Conservation (phyloP, 495 filamentous ascomycete genomes). For the Hyaloscypha finlandica region DNA sequence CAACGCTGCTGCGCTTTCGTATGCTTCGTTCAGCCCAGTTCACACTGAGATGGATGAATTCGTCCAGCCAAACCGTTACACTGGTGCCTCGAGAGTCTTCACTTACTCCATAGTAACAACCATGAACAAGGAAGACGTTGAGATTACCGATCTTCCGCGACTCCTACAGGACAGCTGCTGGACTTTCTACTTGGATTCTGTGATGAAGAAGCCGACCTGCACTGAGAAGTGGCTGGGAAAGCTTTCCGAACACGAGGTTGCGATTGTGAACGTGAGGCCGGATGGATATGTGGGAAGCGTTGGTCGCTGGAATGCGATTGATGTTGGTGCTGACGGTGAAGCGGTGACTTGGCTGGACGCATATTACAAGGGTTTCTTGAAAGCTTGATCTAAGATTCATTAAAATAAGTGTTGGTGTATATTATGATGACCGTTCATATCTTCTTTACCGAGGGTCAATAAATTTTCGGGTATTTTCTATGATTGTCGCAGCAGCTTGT, state of each 20-base stretch:
- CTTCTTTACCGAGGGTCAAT: not conserved
- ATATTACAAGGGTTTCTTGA: slow-evolving; percentile 46
- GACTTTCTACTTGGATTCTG: slow-evolving; percentile 68
- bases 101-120: slow-evolving; percentile 60
- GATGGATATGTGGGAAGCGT: slow-evolving; percentile 69
- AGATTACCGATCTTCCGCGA: slow-evolving; percentile 60
- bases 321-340: slow-evolving; percentile 28
- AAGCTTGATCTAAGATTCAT: slow-evolving; percentile 7
- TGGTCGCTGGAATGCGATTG: slow-evolving; percentile 47
- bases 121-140: slow-evolving; percentile 56
- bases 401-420: not conserved
- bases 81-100: slow-evolving; percentile 56
- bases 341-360: slow-evolving; percentile 46
- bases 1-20: slow-evolving; percentile 50
- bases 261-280: slow-evolving; percentile 62
- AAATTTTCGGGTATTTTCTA: not conserved
- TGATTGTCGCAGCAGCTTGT: not conserved
- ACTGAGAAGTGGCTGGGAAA: slow-evolving; percentile 57
- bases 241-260: slow-evolving; percentile 50
- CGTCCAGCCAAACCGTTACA: slow-evolving; percentile 61
- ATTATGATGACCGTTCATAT: not conserved
- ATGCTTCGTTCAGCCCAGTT: slow-evolving; percentile 51
- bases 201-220: slow-evolving; percentile 46
- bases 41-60: slow-evolving; percentile 55
- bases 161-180: slow-evolving; percentile 61